Percentiles rank a stretch among this genome's conserved stretches.
Evolutionary conservation across 208 protist genomes (phyloP).

Genomic region (Acanthamoeba divionensis): DNA sequence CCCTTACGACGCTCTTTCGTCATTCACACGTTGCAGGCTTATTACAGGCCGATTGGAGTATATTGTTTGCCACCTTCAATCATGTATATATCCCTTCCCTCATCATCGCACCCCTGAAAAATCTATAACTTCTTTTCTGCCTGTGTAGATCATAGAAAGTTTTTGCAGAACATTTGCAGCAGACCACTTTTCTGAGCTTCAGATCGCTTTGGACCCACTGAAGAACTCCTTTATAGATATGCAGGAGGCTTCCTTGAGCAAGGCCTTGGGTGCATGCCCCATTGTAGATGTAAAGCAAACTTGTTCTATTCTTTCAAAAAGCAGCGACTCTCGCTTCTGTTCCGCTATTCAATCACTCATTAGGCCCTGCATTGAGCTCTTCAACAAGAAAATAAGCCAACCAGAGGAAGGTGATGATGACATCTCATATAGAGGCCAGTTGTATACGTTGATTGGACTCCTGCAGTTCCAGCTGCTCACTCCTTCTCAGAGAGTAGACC

Average conservation of each 20-base stretch:
- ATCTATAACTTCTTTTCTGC: not conserved
- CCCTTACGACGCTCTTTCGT: constrained; percentile 13
- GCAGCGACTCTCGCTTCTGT: constrained; percentile 35
- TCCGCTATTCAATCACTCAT: not conserved
- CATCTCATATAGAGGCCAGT: not conserved
- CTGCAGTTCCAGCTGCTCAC: constrained; percentile 1
- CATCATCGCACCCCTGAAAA: not conserved
- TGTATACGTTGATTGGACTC: constrained; percentile 14
- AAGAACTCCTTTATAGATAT: no score
- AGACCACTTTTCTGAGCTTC: not conserved
- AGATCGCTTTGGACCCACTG: not conserved
- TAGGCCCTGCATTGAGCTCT: not conserved
- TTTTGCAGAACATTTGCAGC: not conserved
- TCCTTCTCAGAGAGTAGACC: constrained; percentile 16
- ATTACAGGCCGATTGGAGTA: not conserved
- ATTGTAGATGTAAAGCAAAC: no score
- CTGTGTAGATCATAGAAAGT: not conserved
- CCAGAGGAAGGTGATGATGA: not conserved
- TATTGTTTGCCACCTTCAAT: not conserved
- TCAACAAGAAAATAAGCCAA: not conserved
- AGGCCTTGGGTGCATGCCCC: no score
- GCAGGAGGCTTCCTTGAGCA: no score
- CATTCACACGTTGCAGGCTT: constrained; percentile 14
- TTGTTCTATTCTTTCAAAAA: not conserved
- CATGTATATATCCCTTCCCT: not conserved